These are phyloP conservation scores for Passiflora organensis DNA, from an alignment of 345 rosid species.

Conservation along the genomic window DNA sequence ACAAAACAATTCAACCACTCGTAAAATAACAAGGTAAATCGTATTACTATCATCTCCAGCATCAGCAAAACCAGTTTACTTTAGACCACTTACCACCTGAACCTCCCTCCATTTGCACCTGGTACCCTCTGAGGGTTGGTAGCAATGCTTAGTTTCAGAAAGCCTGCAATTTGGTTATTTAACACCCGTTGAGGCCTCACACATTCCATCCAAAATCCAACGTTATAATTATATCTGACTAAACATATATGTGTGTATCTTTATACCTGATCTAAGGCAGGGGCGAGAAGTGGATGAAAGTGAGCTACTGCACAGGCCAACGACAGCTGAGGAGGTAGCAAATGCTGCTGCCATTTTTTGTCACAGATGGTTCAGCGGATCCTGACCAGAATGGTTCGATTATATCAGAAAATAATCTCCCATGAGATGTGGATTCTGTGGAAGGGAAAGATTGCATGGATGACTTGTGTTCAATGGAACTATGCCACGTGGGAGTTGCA, in stretches of 20 bases:
- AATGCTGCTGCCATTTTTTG: slow-evolving; percentile 56
- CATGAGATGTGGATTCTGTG: slow-evolving; percentile 34
- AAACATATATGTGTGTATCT: background rate
- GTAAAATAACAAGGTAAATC: background rate
- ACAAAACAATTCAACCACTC: background rate
- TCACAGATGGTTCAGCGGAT: background rate
- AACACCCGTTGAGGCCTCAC: background rate
- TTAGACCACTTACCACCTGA: background rate
- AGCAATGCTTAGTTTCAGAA: background rate
- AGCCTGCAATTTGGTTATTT: background rate
- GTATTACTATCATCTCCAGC: background rate
- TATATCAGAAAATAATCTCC: background rate
- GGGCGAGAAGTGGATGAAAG: slow-evolving; percentile 27
- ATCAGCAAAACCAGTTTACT: background rate
- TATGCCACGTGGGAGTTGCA: slow-evolving; percentile 43
- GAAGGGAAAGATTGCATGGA: slow-evolving; percentile 44
- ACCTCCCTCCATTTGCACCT: background rate
- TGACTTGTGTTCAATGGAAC: slow-evolving; percentile 41
- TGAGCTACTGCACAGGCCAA: slow-evolving; percentile 57
- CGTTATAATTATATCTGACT: background rate
- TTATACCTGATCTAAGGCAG: slow-evolving; percentile 51
- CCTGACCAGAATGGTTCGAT: background rate
- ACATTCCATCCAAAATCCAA: background rate
- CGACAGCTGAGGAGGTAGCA: slow-evolving; percentile 47
- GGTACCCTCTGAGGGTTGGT: too few species aligned